Base-by-base conservation (phyloP, 306 rosid genomes). In the Hylodesmum podocarpum region DNA sequence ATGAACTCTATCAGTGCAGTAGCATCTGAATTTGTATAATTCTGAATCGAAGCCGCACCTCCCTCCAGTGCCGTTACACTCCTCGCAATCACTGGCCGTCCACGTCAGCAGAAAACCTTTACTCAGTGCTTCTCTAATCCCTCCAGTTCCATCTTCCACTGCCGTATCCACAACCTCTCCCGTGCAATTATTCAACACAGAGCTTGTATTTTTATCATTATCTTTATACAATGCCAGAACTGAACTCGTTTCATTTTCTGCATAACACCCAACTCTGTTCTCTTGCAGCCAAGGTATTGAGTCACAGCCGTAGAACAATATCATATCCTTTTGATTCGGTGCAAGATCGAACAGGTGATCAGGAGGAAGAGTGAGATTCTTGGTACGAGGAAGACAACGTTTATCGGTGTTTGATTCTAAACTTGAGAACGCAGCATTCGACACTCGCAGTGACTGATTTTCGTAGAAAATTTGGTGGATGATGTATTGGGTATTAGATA, bases 1-100 rank as follows among this genome's bases (percentile, higher is more conserved):
- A 72, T 92, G 97, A 84, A 85, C 84, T 46, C 93, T 58, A 41
- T 84, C 87, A 5, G 84, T 54, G 40, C 96, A 92, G 71, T 44
- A 84, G 37, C 97, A 90, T 43, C 29, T 51, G 69, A 88, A 90
- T 27, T 0, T 51, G 12, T 0, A 22, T 0, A 5, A 4, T 0
- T 0, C 0, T 0, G 0, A 0, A 3, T 83, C 34, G 43, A 88
- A 92, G 0, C 96, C 96, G 31, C 96, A 93, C 41, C 55, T 44
- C 4, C 97, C 95, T 34, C 86, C 84, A 0, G 72, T 88, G 0
- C 0, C 0, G 8, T 4, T 12, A 69, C 95, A 89, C 10, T 0
- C 0, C 4, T 0, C 68, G 61, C 93, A 92, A 28, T 68, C 25
- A 5, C 78, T 6, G 0, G 87, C 93, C 0, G 15, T 25, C 97